Evolutionary conservation across 495 filamentous ascomycete species (phyloP), one percentile per base, ranked within the genome.

Genomic region (Thozetella sp.): DNA sequence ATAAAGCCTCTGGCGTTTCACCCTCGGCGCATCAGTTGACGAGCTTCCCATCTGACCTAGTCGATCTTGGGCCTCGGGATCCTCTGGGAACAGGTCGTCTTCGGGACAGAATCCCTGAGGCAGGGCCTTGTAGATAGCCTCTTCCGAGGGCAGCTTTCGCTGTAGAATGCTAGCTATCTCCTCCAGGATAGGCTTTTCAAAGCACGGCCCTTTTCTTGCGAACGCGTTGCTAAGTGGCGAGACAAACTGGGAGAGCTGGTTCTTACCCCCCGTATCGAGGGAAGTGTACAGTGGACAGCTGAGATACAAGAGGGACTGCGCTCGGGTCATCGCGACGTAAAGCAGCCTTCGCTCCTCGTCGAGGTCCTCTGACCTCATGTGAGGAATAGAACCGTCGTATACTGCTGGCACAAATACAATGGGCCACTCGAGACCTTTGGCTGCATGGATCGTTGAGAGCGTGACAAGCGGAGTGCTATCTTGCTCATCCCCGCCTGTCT

Each of bases 241-340:
- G 4, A 82, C 60, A 45, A 82, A 82, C 13, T 71, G 67, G 0
- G 79, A 82, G 1, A 79, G 45, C 25, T 75, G 69, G 20, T 68
- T 63, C 26, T 64, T 57, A 53, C 74, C 72, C 19, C 69, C 69
- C 15, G 60, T 72, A 12, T 68, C 67, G 6, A 62, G 60, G 17
- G 67, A 68, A 45, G 62, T 61, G 56, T 71, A 72, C 22, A 83
- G 70, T 0, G 96, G 93, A 56, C 87, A 90, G 66, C 92, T 97
- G 54, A 98, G 81, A 65, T 98, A 97, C n/a, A 99, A 79, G 27
- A 99, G 74, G 6, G 85, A 88, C 70, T 97, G 88, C 1, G 96
- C 95, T 75, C 95, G 81, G 3, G 96, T 99, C 96, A 99, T 99
- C 9, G 94, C 96, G 4, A 99, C 96, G 70, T 98, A 99, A 0